Conservation (phyloP, 169 alveolate genomes). For the Plasmodium coatneyi region DNA sequence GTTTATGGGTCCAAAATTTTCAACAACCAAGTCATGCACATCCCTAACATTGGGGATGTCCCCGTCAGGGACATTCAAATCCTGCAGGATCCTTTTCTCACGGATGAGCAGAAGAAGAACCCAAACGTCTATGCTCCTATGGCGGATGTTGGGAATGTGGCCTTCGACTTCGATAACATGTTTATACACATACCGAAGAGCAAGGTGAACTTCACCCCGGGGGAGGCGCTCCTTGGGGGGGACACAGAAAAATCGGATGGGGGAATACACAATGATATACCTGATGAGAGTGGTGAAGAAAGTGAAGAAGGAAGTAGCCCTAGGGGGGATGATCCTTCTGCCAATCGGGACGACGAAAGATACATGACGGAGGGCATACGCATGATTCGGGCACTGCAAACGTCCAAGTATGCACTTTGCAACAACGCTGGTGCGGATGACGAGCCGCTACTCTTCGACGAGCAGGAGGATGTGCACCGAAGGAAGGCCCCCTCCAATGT, state of each 20-base stretch:
- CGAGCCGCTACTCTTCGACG: slow-evolving; percentile 31
- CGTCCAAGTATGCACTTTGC: slow-evolving; percentile 53
- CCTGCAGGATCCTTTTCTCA: slow-evolving; percentile 90
- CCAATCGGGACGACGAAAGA: slow-evolving; percentile 45
- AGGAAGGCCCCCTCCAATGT: slow-evolving; percentile 65
- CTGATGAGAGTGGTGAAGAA: slow-evolving; percentile 29
- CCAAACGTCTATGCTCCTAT: slow-evolving; percentile 96
- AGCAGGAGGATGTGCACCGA: slow-evolving; percentile 37
- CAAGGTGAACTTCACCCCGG: slow-evolving; percentile 92
- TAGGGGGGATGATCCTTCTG: background rate
- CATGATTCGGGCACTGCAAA: slow-evolving; percentile 91
- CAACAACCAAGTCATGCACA: slow-evolving; percentile 87
- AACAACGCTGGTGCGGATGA: slow-evolving; percentile 60
- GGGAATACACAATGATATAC: too few species aligned
- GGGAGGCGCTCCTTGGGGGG: slow-evolving; percentile 18
- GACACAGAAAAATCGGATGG: background rate
- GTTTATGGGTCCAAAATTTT: slow-evolving; percentile 93
- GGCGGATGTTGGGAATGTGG: slow-evolving; percentile 96
- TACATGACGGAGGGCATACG: slow-evolving; percentile 86
- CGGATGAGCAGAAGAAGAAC: slow-evolving; percentile 81
- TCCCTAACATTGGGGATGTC: slow-evolving; percentile 95
- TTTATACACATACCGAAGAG: slow-evolving; percentile 97
- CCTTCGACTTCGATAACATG: slow-evolving; percentile 96
- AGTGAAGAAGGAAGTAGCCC: slow-evolving; percentile 25
- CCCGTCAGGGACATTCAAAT: slow-evolving; percentile 81